phyloP scores from a whole-genome alignment of 331 rosid genomes.

The Prunus yedoensis region DNA sequence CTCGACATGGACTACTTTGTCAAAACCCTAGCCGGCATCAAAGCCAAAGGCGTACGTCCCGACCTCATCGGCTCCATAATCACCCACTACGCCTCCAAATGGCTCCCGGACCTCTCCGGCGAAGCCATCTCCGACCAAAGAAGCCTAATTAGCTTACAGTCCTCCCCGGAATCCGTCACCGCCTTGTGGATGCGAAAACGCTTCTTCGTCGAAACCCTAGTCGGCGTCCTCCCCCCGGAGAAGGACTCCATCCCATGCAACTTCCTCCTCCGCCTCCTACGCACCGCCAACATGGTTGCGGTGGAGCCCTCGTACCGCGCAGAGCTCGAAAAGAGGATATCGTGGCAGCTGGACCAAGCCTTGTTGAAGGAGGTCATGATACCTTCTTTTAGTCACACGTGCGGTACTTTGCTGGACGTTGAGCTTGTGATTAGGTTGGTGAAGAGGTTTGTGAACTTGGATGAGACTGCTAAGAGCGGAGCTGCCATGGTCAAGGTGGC shows the following conservation, averaged over 20 bases:
- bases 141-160: slow-evolving; percentile 33
- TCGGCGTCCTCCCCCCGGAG: slow-evolving; percentile 84
- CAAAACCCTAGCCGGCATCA: slow-evolving; percentile 75
- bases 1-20: slow-evolving; percentile 96
- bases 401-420: slow-evolving; percentile 76
- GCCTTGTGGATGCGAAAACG: slow-evolving; percentile 77
- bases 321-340: slow-evolving; percentile 70
- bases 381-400: slow-evolving; percentile 87
- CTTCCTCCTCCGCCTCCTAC: slow-evolving; percentile 76
- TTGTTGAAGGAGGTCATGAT: slow-evolving; percentile 77
- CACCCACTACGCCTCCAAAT: slow-evolving; percentile 86
- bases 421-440: slow-evolving; percentile 66
- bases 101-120: slow-evolving; percentile 83
- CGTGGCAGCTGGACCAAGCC: slow-evolving; percentile 90
- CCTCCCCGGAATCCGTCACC: slow-evolving; percentile 62
- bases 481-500: slow-evolving; percentile 72
- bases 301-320: slow-evolving; percentile 54
- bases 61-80: slow-evolving; percentile 82
- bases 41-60: slow-evolving; percentile 72
- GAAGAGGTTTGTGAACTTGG: slow-evolving; percentile 61
- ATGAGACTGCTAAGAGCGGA: slow-evolving; percentile 54
- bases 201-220: slow-evolving; percentile 85
- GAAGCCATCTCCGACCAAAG: slow-evolving; percentile 19
- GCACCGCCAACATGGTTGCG: slow-evolving; percentile 78
- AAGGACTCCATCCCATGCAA: slow-evolving; percentile 82